Evolutionary conservation across 495 filamentous ascomycete genomes (phyloP), one percentile per base, ranked within the genome.

Genomic region (Podospora pseudopauciseta): DNA sequence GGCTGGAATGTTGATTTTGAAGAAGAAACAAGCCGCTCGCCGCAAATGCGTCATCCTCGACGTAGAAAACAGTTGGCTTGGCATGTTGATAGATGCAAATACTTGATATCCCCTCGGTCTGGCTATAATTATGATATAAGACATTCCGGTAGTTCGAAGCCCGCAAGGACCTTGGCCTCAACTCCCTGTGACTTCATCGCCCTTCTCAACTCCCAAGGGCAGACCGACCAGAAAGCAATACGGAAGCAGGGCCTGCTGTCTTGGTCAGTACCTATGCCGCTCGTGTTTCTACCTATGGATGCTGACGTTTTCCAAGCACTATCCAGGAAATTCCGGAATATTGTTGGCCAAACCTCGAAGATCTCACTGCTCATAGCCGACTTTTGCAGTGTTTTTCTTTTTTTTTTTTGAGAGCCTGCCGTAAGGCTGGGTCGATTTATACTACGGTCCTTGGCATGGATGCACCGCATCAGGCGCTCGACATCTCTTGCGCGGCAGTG

Each of bases 41-140:
- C 7, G 16, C 32, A 39, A 39, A 63, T 32, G 61, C 61, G 61
- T 63, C 61, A 63, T 63, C n/a, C 60, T 19, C 15, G 34, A 11
- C 16, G 60, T 11, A 44, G 7, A 0, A 63, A 44, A 63, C 28
- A 7, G 60, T 18, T 18, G 28, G 19, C 30, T 57, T 57, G 54
- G 54, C 54, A 57, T 18, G 54, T 23, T 23, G 23, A 23, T 23
- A 23, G 1, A 23, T 23, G 23, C 23, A 23, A 23, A 23, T 23
- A 23, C 23, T 23, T 23, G 23, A 23, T 23, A 23, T 23, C 30
- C 30, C 30, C 30, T 32, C 30, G 30, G 7, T 32, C 7, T 32
- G 30, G 30, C 30, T 49, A 49, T 49, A 49, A 49, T 32, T 32
- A 49, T 13, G 39, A 49, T 49, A 49, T 49, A 49, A 49, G 39